These are phyloP conservation scores for Raddia distichophylla DNA, from an alignment of 176 grass and related monocot species.

Conservation along the genomic window DNA sequence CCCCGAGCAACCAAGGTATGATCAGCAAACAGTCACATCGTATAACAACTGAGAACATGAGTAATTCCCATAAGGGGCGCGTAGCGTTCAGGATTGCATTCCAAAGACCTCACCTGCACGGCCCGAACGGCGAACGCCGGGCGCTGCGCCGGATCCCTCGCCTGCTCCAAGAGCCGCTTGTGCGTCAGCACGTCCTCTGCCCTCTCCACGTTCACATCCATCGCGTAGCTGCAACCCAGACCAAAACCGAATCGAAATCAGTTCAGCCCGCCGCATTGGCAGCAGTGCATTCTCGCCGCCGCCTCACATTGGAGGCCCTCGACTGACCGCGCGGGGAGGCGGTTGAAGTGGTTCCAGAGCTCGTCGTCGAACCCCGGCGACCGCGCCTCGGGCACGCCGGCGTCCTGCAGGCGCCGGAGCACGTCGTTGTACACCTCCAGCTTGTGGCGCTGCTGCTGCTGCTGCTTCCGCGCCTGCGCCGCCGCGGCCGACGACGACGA, in stretches of 20 bases:
- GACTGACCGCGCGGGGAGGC: constrained; percentile 64
- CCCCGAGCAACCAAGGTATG: constrained; percentile 1
- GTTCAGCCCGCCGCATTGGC: background rate
- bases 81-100: constrained; percentile 2
- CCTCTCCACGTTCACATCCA: constrained; percentile 77
- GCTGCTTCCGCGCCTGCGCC: constrained; percentile 51
- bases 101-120: constrained; percentile 56
- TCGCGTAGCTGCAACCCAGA: constrained; percentile 47
- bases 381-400: constrained; percentile 40
- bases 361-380: constrained; percentile 59
- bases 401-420: constrained; percentile 53
- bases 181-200: constrained; percentile 77
- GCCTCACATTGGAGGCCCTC: background rate
- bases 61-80: background rate
- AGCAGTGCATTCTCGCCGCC: background rate
- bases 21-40: constrained; percentile 25
- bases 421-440: constrained; percentile 74
- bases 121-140: constrained; percentile 60
- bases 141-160: constrained; percentile 49
- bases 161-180: constrained; percentile 59
- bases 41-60: background rate
- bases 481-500: constrained; percentile 26
- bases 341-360: constrained; percentile 82
- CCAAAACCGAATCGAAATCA: constrained; percentile 2
- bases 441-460: constrained; percentile 65